Evolutionary conservation across 164 flowering plant genomes (phyloP).

Genomic region (Magnolia changhungtana): DNA sequence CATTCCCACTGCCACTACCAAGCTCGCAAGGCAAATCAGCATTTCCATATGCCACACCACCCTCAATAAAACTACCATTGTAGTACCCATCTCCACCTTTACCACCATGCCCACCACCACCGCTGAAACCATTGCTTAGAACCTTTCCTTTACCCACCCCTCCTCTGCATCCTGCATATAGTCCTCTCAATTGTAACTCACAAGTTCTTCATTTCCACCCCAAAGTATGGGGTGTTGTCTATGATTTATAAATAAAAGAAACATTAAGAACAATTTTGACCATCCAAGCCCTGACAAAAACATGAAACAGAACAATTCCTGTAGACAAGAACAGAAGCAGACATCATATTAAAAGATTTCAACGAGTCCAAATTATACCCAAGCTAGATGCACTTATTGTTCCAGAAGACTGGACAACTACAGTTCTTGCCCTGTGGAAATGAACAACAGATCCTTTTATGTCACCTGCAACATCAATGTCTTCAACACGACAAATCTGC

Average conservation of each 20-base stretch:
- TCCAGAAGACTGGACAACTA: slow-evolving; percentile 60
- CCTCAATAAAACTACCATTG: slow-evolving; percentile 54
- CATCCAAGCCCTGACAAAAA: background rate
- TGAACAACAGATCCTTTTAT: slow-evolving; percentile 85
- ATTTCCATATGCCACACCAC: slow-evolving; percentile 83
- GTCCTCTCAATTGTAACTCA: background rate
- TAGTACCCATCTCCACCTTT: slow-evolving; percentile 82
- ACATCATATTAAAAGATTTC: background rate
- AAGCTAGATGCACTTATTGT: slow-evolving; percentile 65
- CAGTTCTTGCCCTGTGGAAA: slow-evolving; percentile 80
- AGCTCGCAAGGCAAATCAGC: slow-evolving; percentile 94
- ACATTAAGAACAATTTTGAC: background rate
- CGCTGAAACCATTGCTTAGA: slow-evolving; percentile 57
- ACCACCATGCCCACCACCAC: slow-evolving; percentile 99
- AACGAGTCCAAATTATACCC: slow-evolving; percentile 39
- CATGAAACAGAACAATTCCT: background rate
- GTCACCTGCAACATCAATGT: slow-evolving; percentile 60
- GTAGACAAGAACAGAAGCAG: background rate
- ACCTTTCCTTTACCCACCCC: slow-evolving; percentile 77
- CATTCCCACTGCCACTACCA: slow-evolving; percentile 97
- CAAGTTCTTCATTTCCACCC: background rate
- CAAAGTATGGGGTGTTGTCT: background rate
- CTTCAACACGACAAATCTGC: slow-evolving; percentile 95
- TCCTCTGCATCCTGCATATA: slow-evolving; percentile 68
- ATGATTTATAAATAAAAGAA: background rate